Conservation (phyloP, 2,329 filamentous ascomycete species). For the Trichoderma sp. region DNA sequence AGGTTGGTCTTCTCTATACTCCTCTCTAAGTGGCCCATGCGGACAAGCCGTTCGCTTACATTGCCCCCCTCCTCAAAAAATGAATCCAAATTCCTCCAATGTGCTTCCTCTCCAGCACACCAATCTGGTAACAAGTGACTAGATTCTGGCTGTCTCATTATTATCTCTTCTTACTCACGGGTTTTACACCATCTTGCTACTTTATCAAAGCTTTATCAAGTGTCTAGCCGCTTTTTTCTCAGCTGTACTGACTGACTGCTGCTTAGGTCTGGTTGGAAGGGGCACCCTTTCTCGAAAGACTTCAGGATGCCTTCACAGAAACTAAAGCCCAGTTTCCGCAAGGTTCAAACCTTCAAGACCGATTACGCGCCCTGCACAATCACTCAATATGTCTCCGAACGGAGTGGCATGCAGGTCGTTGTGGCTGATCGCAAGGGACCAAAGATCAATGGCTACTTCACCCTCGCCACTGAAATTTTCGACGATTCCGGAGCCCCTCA, state of each 20-base stretch:
- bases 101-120: neutral
- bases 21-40: neutral
- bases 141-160: neutral
- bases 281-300: neutral
- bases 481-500: constrained; percentile 94
- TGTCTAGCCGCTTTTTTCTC: neutral
- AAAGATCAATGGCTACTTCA: constrained; percentile 94
- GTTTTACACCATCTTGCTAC: neutral
- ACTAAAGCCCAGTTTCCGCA: constrained; percentile 66
- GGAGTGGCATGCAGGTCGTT: constrained; percentile 91
- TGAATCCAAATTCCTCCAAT: neutral
- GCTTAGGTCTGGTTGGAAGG: constrained; percentile 21
- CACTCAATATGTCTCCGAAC: constrained; percentile 92
- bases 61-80: neutral
- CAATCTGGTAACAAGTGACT: neutral
- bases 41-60: neutral
- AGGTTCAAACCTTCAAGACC: constrained; percentile 78
- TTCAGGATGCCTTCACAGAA: constrained; percentile 51
- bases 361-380: constrained; percentile 87
- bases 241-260: constrained; percentile 19
- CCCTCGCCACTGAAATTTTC: constrained; percentile 92
- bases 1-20: constrained; percentile 6
- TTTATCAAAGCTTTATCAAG: neutral
- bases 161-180: neutral
- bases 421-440: constrained; percentile 90